Evolutionary conservation across 2,329 filamentous ascomycete species (phyloP).

Genomic region (Ophiobolus disseminans): DNA sequence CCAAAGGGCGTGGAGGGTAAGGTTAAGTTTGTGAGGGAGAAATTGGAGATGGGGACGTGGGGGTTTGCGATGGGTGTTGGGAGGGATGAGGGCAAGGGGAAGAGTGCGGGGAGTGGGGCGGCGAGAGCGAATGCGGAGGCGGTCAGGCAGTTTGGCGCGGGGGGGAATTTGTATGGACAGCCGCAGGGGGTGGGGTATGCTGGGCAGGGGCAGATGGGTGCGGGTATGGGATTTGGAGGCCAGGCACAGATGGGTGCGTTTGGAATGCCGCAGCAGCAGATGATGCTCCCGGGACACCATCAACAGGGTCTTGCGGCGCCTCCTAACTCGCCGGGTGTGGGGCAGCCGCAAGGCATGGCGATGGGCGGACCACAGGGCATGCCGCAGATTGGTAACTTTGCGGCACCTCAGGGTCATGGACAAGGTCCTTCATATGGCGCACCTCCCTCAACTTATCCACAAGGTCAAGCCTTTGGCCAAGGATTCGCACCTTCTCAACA

Average conservation of each 20-base stretch:
- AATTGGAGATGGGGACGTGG: slow-evolving; percentile 34
- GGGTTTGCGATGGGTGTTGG: slow-evolving; percentile 18
- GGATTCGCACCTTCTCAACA: too few species aligned
- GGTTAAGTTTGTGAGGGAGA: slow-evolving; percentile 32
- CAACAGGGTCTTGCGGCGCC: slow-evolving; percentile 1
- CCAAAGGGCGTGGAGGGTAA: slow-evolving; percentile 34
- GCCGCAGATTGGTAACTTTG: too few species aligned
- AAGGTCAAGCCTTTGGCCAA: too few species aligned
- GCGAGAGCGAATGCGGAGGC: slow-evolving; percentile 2
- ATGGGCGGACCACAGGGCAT: slow-evolving; percentile 3
- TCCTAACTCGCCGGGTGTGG: not conserved
- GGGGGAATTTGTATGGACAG: slow-evolving; percentile 8
- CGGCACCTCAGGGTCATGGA: too few species aligned
- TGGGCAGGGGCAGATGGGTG: slow-evolving; percentile 5
- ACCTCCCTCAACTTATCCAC: too few species aligned
- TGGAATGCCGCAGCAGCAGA: too few species aligned
- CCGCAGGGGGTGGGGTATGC: slow-evolving; percentile 1
- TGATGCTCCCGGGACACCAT: not conserved
- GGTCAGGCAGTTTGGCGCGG: not conserved
- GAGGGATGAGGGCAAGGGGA: not conserved
- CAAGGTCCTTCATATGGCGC: too few species aligned
- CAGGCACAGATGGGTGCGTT: not conserved
- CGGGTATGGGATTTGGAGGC: not conserved
- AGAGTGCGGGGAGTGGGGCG: not conserved
- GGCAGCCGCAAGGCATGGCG: slow-evolving; percentile 2